A percentile compares a stretch with the other conserved stretches of the same genome.
phyloP scores from a whole-genome alignment of 2,329 filamentous ascomycete species.

The Colletotrichum sp. region DNA sequence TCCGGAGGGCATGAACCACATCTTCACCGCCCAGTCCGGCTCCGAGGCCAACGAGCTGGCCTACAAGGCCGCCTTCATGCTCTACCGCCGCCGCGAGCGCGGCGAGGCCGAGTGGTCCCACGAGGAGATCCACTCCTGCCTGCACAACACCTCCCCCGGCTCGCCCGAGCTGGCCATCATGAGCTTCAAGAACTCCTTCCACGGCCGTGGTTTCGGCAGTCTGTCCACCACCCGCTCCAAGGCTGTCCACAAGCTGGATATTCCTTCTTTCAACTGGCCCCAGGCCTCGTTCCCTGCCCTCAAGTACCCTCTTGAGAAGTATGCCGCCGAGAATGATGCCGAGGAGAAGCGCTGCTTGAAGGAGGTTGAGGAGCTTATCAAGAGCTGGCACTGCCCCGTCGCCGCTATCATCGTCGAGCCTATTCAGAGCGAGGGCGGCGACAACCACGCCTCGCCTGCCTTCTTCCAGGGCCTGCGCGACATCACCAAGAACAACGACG shows the following conservation, averaged over 20 bases:
- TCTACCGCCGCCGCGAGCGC: slow-evolving; percentile 73
- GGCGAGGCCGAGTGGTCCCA: slow-evolving; percentile 74
- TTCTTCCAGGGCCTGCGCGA: slow-evolving; percentile 81
- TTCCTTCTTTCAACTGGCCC: slow-evolving; percentile 88
- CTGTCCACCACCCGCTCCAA: slow-evolving; percentile 83
- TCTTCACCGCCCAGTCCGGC: slow-evolving; percentile 81
- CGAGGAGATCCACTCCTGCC: slow-evolving; percentile 70
- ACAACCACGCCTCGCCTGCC: slow-evolving; percentile 80
- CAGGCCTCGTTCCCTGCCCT: slow-evolving; percentile 80
- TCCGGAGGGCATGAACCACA: slow-evolving; percentile 77
- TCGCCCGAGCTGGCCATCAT: slow-evolving; percentile 78
- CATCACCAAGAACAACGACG: slow-evolving; percentile 71
- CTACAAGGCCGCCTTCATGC: slow-evolving; percentile 89
- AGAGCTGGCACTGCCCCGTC: slow-evolving; percentile 69
- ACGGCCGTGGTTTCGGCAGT: slow-evolving; percentile 80
- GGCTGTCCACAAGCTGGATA: slow-evolving; percentile 85
- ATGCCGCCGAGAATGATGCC: slow-evolving; percentile 70
- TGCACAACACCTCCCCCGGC: slow-evolving; percentile 76
- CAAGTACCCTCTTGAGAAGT: slow-evolving; percentile 77
- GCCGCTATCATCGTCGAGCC: slow-evolving; percentile 80
- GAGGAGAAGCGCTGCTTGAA: slow-evolving; percentile 77
- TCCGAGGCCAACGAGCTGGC: slow-evolving; percentile 86
- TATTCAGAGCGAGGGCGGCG: slow-evolving; percentile 83
- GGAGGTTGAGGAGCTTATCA: slow-evolving; percentile 75
- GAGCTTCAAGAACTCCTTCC: slow-evolving; percentile 80